These are phyloP conservation scores for Chalaropsis thielavioides DNA, from an alignment of 2,329 filamentous ascomycete species.

Conservation along the genomic window DNA sequence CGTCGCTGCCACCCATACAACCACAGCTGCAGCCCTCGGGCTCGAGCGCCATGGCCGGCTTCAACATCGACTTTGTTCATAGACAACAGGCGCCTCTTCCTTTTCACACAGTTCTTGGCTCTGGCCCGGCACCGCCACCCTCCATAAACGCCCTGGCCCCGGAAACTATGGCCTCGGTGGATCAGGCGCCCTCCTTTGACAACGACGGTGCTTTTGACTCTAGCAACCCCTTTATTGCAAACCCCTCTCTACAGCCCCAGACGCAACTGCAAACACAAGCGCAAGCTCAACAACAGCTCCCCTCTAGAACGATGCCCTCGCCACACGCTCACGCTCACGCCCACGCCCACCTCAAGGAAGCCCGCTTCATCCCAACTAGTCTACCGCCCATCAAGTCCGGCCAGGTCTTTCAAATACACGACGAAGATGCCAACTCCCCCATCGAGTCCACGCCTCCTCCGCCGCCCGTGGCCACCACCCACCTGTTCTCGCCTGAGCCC, in stretches of 20 bases:
- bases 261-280: not conserved
- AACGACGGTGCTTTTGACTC: not conserved
- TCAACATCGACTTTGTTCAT: constrained; percentile 12
- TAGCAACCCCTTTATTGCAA: not conserved
- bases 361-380: constrained; percentile 10
- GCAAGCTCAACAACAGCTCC: not conserved
- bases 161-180: not conserved
- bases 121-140: not conserved
- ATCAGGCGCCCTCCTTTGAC: not conserved
- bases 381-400: constrained; percentile 14
- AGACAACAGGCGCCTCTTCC: not conserved
- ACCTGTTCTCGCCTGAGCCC: constrained; percentile 6
- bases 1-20: not conserved
- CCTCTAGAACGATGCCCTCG: constrained; percentile 7
- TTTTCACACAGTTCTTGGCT: not conserved
- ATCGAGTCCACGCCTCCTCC: constrained; percentile 15
- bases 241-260: not conserved
- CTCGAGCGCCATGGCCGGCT: not conserved
- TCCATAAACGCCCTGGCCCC: not conserved
- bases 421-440: constrained; percentile 14
- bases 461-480: not conserved
- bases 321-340: not conserved
- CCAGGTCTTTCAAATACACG: constrained; percentile 16
- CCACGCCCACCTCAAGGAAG: constrained; percentile 1
- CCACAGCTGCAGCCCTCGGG: not conserved